Percentiles rank a stretch among this genome's conserved stretches.
Conservation (phyloP, 257 asterid genomes). For the Fraxinus quadrangulata region DNA sequence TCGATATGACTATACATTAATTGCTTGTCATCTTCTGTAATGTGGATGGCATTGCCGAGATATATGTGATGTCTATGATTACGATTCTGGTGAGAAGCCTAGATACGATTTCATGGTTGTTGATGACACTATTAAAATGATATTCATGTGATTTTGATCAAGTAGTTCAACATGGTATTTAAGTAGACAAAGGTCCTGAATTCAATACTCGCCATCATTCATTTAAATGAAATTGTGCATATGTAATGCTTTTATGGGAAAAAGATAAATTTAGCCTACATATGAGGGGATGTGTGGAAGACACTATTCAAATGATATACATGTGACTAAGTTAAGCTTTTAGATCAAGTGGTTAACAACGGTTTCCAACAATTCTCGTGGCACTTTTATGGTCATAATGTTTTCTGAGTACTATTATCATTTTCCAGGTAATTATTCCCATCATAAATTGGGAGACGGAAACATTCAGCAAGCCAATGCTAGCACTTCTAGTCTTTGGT, state of each 20-base stretch:
- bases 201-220: too few species aligned
- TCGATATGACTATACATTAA: background rate
- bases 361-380: too few species aligned
- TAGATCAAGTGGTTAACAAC: too few species aligned
- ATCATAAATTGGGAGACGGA: slow-evolving; percentile 65
- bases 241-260: too few species aligned
- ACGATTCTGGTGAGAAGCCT: too few species aligned
- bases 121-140: too few species aligned
- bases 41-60: background rate
- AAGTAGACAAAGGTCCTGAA: too few species aligned
- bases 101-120: too few species aligned
- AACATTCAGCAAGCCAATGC: slow-evolving; percentile 60
- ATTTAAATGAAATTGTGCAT: too few species aligned
- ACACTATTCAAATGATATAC: too few species aligned
- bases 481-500: slow-evolving; percentile 68
- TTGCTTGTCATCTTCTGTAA: background rate
- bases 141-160: background rate
- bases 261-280: too few species aligned
- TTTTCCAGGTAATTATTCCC: slow-evolving; percentile 66
- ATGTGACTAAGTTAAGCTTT: background rate
- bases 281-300: too few species aligned
- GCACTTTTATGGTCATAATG: background rate
- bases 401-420: background rate
- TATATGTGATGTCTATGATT: background rate
- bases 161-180: background rate